These are phyloP conservation scores for Lagenidium giganteum DNA, from an alignment of 352 stramenopile genomes.

Conservation along the genomic window DNA sequence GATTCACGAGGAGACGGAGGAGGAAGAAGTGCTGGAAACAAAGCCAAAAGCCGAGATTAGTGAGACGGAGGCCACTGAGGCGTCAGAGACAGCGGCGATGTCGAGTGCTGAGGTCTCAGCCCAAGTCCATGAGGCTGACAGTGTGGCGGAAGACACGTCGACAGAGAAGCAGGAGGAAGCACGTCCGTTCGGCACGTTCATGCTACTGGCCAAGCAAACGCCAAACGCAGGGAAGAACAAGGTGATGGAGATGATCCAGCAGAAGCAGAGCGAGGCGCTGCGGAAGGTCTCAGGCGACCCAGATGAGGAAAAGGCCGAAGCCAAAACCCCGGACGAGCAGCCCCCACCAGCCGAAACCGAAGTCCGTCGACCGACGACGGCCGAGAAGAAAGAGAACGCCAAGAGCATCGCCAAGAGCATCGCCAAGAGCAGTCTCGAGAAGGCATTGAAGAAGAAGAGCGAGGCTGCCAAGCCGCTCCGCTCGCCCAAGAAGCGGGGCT, in stretches of 20 bases:
- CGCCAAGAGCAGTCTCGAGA: constrained; percentile 34
- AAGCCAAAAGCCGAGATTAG: not conserved
- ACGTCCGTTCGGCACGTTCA: constrained; percentile 31
- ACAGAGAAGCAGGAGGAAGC: constrained; percentile 8
- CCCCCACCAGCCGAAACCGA: not conserved
- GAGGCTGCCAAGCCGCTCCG: not conserved
- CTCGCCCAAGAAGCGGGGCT: constrained; percentile 9
- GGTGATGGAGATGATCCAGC: constrained; percentile 28
- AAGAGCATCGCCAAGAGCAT: constrained; percentile 5
- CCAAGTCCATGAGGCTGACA: constrained; percentile 6
- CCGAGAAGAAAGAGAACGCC: constrained; percentile 11
- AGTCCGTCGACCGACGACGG: constrained; percentile 8
- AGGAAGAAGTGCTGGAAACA: not conserved
- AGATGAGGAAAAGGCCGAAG: constrained; percentile 4
- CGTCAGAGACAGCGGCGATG: not conserved
- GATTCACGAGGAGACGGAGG: not conserved
- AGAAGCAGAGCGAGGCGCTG: constrained; percentile 16
- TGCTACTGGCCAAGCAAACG: constrained; percentile 34
- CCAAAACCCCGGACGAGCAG: not conserved
- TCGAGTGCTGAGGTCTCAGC: not conserved
- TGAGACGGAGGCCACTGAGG: not conserved
- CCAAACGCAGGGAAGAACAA: constrained; percentile 25
- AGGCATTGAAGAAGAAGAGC: constrained; percentile 39
- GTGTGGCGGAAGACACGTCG: constrained; percentile 1
- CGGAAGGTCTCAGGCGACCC: not conserved